phyloP scores from a whole-genome alignment of 768 basidiomycete genomes.

The Termitomyces sp. region DNA sequence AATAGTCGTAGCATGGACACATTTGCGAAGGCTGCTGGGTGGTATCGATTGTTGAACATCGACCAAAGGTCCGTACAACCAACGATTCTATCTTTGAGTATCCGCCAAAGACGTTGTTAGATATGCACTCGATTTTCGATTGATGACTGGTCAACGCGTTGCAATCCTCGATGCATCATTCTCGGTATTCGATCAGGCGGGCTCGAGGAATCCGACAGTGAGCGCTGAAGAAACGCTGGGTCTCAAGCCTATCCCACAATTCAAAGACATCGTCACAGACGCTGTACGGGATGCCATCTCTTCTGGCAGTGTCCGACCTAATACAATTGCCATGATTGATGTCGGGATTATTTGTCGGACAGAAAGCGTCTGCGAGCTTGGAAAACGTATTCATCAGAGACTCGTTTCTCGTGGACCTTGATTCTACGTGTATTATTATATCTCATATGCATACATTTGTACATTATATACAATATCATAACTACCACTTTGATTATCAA shows the following conservation, averaged over 20 bases:
- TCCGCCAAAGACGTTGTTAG: conserved; percentile 26
- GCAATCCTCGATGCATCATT: conserved; percentile 72
- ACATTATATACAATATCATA: neutral
- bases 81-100: neutral
- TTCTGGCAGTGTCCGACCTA: conserved; percentile 22
- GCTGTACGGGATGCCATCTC: conserved; percentile 38
- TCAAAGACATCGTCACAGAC: conserved; percentile 43
- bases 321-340: conserved; percentile 50
- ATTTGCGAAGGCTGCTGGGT: conserved; percentile 76
- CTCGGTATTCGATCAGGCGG: conserved; percentile 38
- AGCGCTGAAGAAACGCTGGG: conserved; percentile 22
- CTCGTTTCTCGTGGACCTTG: neutral
- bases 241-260: conserved; percentile 57
- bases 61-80: conserved; percentile 47
- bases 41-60: conserved; percentile 73
- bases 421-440: neutral
- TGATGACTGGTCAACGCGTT: conserved; percentile 61
- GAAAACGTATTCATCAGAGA: conserved; percentile 32
- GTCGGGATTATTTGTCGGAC: conserved; percentile 60
- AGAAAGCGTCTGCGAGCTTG: conserved; percentile 37
- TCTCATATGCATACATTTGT: neutral
- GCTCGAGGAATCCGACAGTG: conserved; percentile 5
- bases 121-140: conserved; percentile 75
- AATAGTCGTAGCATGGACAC: conserved; percentile 43
- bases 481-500: neutral